A percentile compares a stretch with the other conserved stretches of the same genome.
Conservation (phyloP, 129 eudicot genomes). For the Apium graveolens region DNA sequence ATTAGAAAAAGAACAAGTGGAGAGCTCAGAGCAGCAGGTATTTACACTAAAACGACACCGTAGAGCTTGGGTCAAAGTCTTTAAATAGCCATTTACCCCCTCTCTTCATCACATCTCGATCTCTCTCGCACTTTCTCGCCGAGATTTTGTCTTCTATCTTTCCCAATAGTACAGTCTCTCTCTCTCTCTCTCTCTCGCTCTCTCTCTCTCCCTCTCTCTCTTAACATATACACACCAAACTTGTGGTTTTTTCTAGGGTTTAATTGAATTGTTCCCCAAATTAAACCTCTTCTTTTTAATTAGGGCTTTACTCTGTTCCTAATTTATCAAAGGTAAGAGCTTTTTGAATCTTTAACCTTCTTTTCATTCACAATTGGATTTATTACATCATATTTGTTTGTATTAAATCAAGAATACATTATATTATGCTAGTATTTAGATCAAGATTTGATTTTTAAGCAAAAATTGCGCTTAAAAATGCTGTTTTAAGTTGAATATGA, state of each 20-base stretch:
- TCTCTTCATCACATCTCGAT: neutral
- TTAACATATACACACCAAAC: neutral
- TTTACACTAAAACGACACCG: neutral
- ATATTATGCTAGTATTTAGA: neutral
- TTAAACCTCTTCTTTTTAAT: neutral
- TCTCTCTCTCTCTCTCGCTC: too few relatives aligned
- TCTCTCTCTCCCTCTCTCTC: too few relatives aligned
- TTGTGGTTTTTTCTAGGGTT: constrained; percentile 16
- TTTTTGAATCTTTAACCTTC: neutral
- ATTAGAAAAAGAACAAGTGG: neutral
- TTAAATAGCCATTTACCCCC: constrained; percentile 1
- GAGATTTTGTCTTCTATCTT: neutral
- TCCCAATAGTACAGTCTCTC: neutral
- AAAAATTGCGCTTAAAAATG: too few relatives aligned
- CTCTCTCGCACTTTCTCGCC: constrained; percentile 2
- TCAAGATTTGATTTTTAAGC: neutral
- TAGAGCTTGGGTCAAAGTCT: neutral
- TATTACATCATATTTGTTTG: neutral
- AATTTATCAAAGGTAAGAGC: neutral
- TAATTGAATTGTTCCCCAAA: neutral
- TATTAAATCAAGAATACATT: neutral
- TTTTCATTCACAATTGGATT: neutral
- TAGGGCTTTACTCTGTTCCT: constrained; percentile 1
- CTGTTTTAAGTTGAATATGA: constrained; percentile 1
- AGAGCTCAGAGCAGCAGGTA: neutral